Evolutionary conservation across 2,329 filamentous ascomycete genomes (phyloP).

Genomic region (Hymenoscyphus linearis): DNA sequence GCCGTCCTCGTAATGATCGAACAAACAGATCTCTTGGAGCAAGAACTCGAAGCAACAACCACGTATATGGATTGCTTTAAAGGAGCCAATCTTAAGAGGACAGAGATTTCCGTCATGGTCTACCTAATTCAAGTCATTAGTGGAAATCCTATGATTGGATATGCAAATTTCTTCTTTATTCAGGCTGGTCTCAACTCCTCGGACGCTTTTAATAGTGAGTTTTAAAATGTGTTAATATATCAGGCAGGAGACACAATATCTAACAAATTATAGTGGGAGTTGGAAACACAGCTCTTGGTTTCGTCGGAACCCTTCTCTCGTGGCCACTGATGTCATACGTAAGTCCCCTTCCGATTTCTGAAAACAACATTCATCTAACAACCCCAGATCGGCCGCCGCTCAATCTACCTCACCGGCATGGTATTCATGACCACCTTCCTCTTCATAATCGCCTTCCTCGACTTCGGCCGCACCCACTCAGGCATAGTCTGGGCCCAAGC

Average conservation of each 20-base stretch:
- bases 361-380: conserved; percentile 34
- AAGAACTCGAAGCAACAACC: conserved; percentile 38
- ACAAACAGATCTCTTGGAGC: conserved; percentile 50
- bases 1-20: conserved; percentile 47
- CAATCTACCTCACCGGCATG: conserved; percentile 58
- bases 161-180: conserved; percentile 42
- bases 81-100: conserved; percentile 44
- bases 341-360: conserved; percentile 41
- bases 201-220: conserved; percentile 53
- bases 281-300: conserved; percentile 43
- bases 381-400: conserved; percentile 51
- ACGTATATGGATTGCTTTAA: conserved; percentile 48
- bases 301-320: conserved; percentile 46
- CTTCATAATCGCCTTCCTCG: conserved; percentile 39
- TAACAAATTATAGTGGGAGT: conserved; percentile 41
- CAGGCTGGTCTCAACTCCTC: conserved; percentile 47
- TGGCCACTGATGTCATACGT: conserved; percentile 43
- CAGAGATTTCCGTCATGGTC: conserved; percentile 45
- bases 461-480: conserved; percentile 10
- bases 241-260: conserved; percentile 35
- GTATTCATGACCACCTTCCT: conserved; percentile 49
- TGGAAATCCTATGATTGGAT: conserved; percentile 39
- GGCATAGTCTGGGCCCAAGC: conserved; percentile 32
- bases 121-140: conserved; percentile 38
- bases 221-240: conserved; percentile 35